Conservation (phyloP, 208 protist species). For the Perkinsela sp. region DNA sequence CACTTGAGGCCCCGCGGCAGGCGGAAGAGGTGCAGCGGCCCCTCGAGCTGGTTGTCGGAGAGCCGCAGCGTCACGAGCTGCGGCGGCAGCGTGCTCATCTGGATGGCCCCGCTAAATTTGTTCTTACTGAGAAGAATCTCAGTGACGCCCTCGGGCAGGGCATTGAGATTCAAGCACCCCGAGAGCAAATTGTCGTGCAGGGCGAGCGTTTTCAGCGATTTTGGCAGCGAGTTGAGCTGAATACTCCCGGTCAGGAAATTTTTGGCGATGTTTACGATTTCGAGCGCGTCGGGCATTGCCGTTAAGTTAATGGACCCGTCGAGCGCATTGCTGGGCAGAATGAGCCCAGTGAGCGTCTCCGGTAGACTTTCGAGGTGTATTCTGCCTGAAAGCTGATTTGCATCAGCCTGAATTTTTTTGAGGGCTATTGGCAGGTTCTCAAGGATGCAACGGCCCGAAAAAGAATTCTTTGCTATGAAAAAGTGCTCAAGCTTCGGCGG, state of each 20-base stretch:
- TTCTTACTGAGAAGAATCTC: not conserved
- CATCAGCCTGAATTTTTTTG: not conserved
- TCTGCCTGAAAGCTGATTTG: not conserved
- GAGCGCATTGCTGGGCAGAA: not conserved
- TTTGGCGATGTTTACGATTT: not conserved
- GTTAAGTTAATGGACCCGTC: not conserved
- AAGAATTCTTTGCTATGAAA: not conserved
- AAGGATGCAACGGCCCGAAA: not conserved
- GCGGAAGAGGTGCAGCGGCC: not conserved
- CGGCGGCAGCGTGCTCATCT: not conserved
- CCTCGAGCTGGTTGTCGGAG: not conserved
- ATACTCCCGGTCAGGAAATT: not conserved
- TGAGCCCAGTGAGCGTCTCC: not conserved
- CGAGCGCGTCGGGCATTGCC: not conserved
- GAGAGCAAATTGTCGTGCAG: not conserved
- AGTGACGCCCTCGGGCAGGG: not conserved
- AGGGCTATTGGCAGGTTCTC: not conserved
- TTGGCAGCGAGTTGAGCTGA: not conserved
- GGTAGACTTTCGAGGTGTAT: not conserved
- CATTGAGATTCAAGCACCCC: not conserved
- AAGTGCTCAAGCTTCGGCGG: not conserved
- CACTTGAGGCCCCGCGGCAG: not conserved
- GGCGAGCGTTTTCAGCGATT: not conserved
- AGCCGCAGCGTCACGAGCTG: not conserved
- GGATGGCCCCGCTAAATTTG: not conserved